Evolutionary conservation across 305 asterid species (phyloP).

Genomic region (Fraxinus xanthoxyloides): DNA sequence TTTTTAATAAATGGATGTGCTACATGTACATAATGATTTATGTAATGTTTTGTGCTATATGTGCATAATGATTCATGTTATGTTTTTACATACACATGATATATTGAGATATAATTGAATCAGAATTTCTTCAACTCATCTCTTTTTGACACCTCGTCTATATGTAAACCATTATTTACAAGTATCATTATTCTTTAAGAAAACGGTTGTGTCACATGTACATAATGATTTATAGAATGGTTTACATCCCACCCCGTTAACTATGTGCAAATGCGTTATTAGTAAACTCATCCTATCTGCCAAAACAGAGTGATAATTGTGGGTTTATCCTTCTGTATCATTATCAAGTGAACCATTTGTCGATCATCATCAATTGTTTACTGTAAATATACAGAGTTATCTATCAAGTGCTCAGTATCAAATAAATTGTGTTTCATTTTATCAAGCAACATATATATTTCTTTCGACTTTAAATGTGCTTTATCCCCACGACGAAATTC

Average conservation of each 20-base stretch:
- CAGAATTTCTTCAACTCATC: neutral
- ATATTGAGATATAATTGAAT: no score
- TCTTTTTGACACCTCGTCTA: neutral
- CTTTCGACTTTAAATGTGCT: conserved; percentile 31
- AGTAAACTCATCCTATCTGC: neutral
- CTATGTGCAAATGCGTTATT: neutral
- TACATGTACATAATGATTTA: neutral
- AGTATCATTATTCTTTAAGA: neutral
- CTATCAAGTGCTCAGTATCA: conserved; percentile 3
- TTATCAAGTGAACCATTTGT: neutral
- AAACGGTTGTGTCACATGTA: no score
- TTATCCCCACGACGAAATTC: conserved; percentile 34
- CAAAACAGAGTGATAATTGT: neutral
- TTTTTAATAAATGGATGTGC: neutral
- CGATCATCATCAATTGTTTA: neutral
- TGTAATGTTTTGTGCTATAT: no score
- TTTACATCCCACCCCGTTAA: neutral
- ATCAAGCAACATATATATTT: conserved; percentile 20
- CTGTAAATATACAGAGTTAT: neutral
- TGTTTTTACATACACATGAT: neutral
- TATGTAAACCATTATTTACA: no score
- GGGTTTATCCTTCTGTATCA: neutral
- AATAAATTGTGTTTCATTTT: conserved; percentile 22
- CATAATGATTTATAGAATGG: neutral
- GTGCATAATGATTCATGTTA: no score